phyloP scores from a whole-genome alignment of 495 filamentous ascomycete genomes.

The Lentithecium fluviatile region DNA sequence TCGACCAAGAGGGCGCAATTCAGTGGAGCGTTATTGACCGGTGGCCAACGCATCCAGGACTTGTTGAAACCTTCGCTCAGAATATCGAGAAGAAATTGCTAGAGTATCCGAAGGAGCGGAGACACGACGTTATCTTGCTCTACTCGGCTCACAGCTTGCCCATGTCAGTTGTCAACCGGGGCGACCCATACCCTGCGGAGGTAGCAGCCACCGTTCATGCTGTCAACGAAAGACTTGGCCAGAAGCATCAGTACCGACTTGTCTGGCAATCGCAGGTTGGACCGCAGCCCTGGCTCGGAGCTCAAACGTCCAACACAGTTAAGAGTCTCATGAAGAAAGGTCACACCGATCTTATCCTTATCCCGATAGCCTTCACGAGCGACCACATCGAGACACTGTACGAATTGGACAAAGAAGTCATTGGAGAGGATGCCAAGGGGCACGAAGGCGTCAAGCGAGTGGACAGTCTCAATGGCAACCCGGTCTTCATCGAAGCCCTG shows the following conservation, averaged over 20 bases:
- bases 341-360: constrained; percentile 84
- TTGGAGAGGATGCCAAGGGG: constrained; percentile 69
- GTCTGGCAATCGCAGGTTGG: constrained; percentile 99
- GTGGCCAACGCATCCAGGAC: constrained; percentile 87
- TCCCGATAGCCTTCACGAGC: constrained; percentile 96
- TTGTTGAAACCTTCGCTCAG: constrained; percentile 86
- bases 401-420: constrained; percentile 94
- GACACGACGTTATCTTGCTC: constrained; percentile 77
- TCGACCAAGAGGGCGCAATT: constrained; percentile 64
- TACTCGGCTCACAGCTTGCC: constrained; percentile 96
- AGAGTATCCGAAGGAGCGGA: constrained; percentile 76
- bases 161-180: constrained; percentile 94
- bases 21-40: constrained; percentile 97
- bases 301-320: constrained; percentile 87
- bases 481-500: constrained; percentile 85
- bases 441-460: constrained; percentile 82
- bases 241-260: constrained; percentile 84
- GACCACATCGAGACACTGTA: constrained; percentile 98
- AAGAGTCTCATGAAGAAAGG: constrained; percentile 85
- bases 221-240: constrained; percentile 85
- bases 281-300: constrained; percentile 90
- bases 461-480: constrained; percentile 90
- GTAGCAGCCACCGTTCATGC: constrained; percentile 97
- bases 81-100: constrained; percentile 82
- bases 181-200: constrained; percentile 94